Evolutionary conservation across 441 rosid species (phyloP).

Genomic region (Gossypium trilobum): DNA sequence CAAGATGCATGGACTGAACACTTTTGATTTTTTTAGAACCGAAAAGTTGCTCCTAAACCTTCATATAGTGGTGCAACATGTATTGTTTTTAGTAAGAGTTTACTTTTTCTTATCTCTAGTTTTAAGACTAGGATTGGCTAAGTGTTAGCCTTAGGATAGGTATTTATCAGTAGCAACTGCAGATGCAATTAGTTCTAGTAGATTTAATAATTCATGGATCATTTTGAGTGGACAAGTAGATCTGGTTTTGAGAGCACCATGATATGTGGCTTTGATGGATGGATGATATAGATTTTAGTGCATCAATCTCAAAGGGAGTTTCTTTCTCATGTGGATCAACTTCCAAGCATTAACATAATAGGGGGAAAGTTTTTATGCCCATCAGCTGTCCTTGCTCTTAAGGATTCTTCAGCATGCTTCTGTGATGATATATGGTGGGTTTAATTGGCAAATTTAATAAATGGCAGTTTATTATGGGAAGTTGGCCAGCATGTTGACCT

Average conservation of each 20-base stretch:
- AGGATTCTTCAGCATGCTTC: not conserved
- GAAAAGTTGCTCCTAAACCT: constrained; percentile 3
- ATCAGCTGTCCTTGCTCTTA: not conserved
- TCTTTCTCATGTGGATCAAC: not conserved
- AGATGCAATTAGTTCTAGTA: not conserved
- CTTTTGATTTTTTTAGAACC: not conserved
- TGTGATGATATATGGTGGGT: not conserved
- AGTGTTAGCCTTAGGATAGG: constrained; percentile 1
- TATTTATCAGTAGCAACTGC: not conserved
- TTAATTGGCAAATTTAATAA: not conserved
- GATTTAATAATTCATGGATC: not conserved
- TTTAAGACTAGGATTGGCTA: not conserved
- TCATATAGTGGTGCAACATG: constrained; percentile 3
- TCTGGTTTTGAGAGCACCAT: not conserved
- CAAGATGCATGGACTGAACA: constrained; percentile 11
- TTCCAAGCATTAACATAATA: not conserved
- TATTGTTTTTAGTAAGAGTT: not conserved
- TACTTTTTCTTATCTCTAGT: not conserved
- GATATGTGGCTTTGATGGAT: not conserved
- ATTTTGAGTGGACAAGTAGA: not conserved
- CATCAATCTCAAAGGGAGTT: not conserved
- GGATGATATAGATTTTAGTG: not conserved
- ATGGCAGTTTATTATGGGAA: not conserved
- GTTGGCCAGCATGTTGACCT: constrained; percentile 4
- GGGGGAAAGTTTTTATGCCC: not conserved